Conservation (phyloP, 1,284 basidiomycete genomes). For the Retiboletus flavoniger region DNA sequence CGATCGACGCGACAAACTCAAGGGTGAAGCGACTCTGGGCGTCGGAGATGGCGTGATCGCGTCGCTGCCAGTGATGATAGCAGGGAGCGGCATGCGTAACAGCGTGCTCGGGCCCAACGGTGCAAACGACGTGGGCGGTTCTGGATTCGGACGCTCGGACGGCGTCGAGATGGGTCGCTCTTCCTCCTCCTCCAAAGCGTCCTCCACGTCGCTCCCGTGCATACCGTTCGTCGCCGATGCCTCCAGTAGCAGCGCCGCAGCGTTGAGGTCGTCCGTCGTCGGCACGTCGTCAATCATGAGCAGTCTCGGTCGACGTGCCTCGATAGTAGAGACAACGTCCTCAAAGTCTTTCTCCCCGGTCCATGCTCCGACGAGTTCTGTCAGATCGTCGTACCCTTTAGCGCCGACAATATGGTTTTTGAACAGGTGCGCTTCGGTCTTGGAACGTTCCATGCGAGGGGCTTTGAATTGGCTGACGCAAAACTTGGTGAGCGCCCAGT, state of each 20-base stretch:
- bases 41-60: constrained; percentile 47
- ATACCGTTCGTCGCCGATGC: background rate
- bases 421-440: constrained; percentile 57
- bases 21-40: constrained; percentile 19
- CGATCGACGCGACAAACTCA: constrained; percentile 5
- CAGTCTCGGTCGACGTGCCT: constrained; percentile 39
- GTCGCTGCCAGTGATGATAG: constrained; percentile 42
- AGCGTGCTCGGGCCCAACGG: constrained; percentile 40
- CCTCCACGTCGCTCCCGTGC: background rate
- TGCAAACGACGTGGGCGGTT: constrained; percentile 37
- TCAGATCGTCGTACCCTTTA: constrained; percentile 68
- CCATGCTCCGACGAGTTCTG: constrained; percentile 55
- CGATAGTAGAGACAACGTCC: constrained; percentile 54
- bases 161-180: constrained; percentile 35
- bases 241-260: background rate
- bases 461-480: constrained; percentile 80
- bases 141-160: constrained; percentile 38
- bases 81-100: constrained; percentile 38
- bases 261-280: background rate
- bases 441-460: constrained; percentile 51
- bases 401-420: constrained; percentile 56
- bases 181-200: constrained; percentile 1
- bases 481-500: constrained; percentile 90
- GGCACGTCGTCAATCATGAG: constrained; percentile 13
- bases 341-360: constrained; percentile 62